Conservation (phyloP, 768 basidiomycete species). For the Mrakia gelida region DNA sequence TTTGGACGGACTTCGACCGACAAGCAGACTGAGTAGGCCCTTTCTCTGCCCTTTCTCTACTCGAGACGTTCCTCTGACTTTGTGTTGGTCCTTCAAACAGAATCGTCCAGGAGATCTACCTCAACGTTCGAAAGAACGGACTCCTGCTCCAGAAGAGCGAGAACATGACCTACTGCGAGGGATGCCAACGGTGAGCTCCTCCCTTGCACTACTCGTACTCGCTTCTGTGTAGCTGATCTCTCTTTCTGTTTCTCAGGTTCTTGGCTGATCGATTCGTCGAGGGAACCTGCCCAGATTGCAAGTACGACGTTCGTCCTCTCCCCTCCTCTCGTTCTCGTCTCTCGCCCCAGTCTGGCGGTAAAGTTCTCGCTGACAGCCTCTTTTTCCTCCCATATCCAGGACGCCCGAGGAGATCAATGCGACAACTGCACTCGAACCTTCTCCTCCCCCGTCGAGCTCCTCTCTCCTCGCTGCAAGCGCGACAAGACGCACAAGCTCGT, state of each 20-base stretch:
- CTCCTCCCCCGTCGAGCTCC: constrained; percentile 78
- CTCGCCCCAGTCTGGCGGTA: not conserved
- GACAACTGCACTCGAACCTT: constrained; percentile 88
- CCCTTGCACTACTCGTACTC: no score
- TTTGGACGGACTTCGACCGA: constrained; percentile 93
- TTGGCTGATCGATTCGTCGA: constrained; percentile 96
- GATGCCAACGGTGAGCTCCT: constrained; percentile 66
- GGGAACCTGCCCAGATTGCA: constrained; percentile 93
- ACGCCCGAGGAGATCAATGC: constrained; percentile 97
- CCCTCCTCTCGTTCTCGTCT: not conserved
- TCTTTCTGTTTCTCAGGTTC: constrained; percentile 49
- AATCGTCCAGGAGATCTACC: constrained; percentile 84
- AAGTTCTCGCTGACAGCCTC: not conserved
- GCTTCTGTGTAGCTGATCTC: constrained; percentile 5
- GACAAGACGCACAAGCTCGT: constrained; percentile 73
- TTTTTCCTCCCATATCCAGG: constrained; percentile 49
- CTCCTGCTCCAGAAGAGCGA: constrained; percentile 76
- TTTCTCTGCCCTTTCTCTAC: not conserved
- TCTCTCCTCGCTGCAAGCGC: constrained; percentile 90
- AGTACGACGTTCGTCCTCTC: constrained; percentile 59
- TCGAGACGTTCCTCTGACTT: not conserved
- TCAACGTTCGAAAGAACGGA: constrained; percentile 71
- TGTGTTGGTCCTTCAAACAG: constrained; percentile 46
- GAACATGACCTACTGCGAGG: constrained; percentile 92
- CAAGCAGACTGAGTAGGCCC: constrained; percentile 73